A percentile compares a stretch with the other conserved stretches of the same genome.
Conservation (phyloP, 331 rosid species). For the Quercus phellos region DNA sequence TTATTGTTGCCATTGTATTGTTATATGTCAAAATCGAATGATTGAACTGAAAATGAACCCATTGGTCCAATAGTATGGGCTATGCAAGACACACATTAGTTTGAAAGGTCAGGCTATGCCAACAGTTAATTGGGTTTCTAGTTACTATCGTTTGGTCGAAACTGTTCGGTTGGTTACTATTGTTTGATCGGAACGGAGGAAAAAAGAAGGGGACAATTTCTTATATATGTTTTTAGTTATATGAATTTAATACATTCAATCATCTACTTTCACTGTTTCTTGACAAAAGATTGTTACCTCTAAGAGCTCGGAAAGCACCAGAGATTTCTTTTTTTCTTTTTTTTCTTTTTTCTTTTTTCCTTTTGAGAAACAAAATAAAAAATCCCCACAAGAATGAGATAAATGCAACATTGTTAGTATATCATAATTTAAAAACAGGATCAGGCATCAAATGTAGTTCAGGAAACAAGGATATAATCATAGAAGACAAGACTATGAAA, state of each 20-base stretch:
- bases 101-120: background rate
- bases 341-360: too few species aligned
- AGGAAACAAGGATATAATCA: constrained; percentile 1
- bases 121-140: background rate
- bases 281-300: background rate
- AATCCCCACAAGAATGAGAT: background rate
- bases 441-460: background rate
- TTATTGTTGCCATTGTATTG: background rate
- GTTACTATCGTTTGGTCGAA: background rate
- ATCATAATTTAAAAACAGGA: constrained; percentile 3
- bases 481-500: constrained; percentile 13
- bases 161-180: background rate
- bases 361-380: background rate
- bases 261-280: background rate
- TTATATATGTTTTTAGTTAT: too few species aligned
- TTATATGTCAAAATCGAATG: background rate
- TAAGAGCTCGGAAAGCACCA: background rate
- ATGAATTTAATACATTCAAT: too few species aligned
- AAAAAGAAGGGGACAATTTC: background rate
- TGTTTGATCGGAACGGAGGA: background rate
- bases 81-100: background rate
- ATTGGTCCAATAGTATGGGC: background rate
- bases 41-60: background rate
- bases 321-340: background rate
- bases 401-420: background rate